Conservation (phyloP, 2,329 filamentous ascomycete species). For the Arthrobotrys entomopaga region DNA sequence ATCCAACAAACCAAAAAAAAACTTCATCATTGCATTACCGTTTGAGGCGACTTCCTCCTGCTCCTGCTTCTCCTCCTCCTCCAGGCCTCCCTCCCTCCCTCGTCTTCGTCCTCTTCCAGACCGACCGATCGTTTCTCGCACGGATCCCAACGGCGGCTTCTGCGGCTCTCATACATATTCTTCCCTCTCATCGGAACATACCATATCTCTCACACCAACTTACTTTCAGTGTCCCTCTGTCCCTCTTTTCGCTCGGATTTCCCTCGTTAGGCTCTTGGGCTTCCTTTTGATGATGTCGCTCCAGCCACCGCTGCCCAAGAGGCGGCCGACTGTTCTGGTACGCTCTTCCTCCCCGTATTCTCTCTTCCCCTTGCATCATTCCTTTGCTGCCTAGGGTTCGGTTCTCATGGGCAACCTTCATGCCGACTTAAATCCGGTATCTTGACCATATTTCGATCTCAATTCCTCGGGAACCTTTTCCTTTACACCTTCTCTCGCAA, state of each 20-base stretch:
- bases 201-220: slow-evolving; percentile 1
- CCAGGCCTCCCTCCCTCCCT: slow-evolving; percentile 10
- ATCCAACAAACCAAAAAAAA: not conserved
- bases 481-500: slow-evolving; percentile 43
- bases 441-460: slow-evolving; percentile 9
- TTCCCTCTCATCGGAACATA: not conserved
- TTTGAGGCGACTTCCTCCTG: not conserved
- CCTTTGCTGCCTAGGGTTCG: slow-evolving; percentile 50
- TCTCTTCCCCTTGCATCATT: slow-evolving; percentile 36
- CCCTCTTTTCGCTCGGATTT: too few species aligned
- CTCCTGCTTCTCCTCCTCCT: not conserved
- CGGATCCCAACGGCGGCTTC: not conserved
- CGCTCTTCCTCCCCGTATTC: slow-evolving; percentile 53
- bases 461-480: slow-evolving; percentile 20
- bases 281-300: slow-evolving; percentile 42
- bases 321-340: slow-evolving; percentile 72
- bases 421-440: slow-evolving; percentile 49
- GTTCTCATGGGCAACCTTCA: not conserved
- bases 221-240: not conserved
- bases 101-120: not conserved
- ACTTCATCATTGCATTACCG: not conserved
- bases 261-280: too few species aligned
- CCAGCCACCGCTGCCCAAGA: slow-evolving; percentile 63
- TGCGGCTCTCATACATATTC: not conserved
- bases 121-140: not conserved